Evolutionary conservation across 2,329 filamentous ascomycete species (phyloP).

Genomic region (Aspergillus calidoustus): DNA sequence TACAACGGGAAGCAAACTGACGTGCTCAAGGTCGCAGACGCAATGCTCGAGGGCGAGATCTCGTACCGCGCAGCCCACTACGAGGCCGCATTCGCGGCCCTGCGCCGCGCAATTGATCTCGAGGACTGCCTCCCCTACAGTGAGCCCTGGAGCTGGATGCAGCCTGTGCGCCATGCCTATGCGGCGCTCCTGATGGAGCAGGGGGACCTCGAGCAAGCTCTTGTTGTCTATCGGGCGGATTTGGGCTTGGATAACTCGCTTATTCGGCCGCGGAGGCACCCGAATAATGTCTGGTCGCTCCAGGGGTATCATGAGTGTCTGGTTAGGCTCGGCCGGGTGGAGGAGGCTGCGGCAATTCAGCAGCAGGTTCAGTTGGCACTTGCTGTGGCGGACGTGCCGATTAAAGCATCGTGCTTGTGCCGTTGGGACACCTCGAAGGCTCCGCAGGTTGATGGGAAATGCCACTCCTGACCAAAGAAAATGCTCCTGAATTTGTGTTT

Average conservation of each 20-base stretch:
- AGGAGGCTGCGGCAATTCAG: conserved; percentile 53
- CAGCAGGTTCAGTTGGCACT: conserved; percentile 58
- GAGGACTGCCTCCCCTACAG: conserved; percentile 71
- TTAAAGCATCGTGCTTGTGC: conserved; percentile 65
- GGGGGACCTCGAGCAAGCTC: conserved; percentile 59
- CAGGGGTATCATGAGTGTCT: conserved; percentile 76
- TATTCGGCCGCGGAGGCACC: conserved; percentile 69
- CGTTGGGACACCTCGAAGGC: conserved; percentile 6
- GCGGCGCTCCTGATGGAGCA: conserved; percentile 72
- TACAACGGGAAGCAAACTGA: conserved; percentile 69
- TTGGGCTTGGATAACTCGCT: conserved; percentile 63
- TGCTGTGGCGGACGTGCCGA: conserved; percentile 63
- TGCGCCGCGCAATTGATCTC: conserved; percentile 61
- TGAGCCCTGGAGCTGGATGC: conserved; percentile 82
- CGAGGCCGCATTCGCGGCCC: conserved; percentile 58
- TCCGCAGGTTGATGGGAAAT: no score
- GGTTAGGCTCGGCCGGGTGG: conserved; percentile 54
- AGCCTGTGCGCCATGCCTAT: conserved; percentile 71
- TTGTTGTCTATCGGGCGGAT: conserved; percentile 63
- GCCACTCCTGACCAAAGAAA: no score
- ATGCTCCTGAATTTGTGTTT: no score
- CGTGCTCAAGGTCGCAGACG: conserved; percentile 64
- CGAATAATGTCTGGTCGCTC: conserved; percentile 75
- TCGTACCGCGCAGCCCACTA: conserved; percentile 59
- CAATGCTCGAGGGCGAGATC: conserved; percentile 74